Base-by-base conservation (phyloP, 768 basidiomycete genomes). In the Kwoniella sp. region DNA sequence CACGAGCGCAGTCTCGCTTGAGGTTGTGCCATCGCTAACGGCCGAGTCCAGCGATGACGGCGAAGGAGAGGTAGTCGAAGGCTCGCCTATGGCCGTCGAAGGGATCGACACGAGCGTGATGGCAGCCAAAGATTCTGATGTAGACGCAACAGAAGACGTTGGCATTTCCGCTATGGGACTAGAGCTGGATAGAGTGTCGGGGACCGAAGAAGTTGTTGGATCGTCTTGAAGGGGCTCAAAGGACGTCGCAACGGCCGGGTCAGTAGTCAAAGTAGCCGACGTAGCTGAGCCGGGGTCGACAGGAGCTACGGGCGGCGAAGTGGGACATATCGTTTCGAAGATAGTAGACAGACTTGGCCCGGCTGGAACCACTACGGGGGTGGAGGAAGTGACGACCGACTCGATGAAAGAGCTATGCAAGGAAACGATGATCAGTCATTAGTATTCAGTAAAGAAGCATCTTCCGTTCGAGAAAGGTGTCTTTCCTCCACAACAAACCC, bases 301-400 rank as follows among this genome's bases (percentile, higher is more conserved):
- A 3, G 17, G 10, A 3, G 40, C 3, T 19, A 19, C 40, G 17
- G 40, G 17, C 3, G 57, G 8, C 7, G 48, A 21, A 27, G 57
- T 50, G 30, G 50, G 29, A 25, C 61, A 63, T 10, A 22, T 55
- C 22, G 54, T 56, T 9, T 36, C 30, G 12, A 56, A 6, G 46
- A 54, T 55, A 30, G 55, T 63, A 13, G 54, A 47, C 19, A 40
- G 54, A 40, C 46, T 46, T 3, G 57, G 36, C 33, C 15, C 21
- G 17, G 52, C 57, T 2, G 63, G 58, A 27, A 59, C 13, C 26
- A 59, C 44, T 2, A 57, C 25, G 13, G 48, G 40, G 2, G 61
- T 55, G 17, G 61, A 54, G 21, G 58, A 29, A 9, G 58, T 65
- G 40, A 58, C 46, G 30, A 50, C 47, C 29, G 56, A 44, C 17